Evolutionary conservation across 495 filamentous ascomycete genomes (phyloP).

Genomic region (Talaromyces liani): DNA sequence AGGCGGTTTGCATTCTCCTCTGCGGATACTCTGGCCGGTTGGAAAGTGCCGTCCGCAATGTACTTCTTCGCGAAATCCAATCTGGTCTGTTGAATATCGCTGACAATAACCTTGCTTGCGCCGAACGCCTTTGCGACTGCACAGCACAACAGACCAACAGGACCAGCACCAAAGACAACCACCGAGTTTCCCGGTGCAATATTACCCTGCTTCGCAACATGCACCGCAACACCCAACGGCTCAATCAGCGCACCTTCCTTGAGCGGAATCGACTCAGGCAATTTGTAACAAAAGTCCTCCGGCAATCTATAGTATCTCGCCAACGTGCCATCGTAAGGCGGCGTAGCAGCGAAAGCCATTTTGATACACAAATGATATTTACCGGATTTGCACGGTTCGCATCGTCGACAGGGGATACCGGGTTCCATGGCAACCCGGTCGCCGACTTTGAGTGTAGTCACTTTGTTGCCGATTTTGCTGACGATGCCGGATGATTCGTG

Average conservation of each 20-base stretch:
- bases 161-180: constrained; percentile 48
- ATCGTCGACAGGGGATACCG: constrained; percentile 44
- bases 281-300: constrained; percentile 49
- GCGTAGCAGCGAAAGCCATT: constrained; percentile 47
- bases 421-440: constrained; percentile 49
- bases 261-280: constrained; percentile 36
- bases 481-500: constrained; percentile 83
- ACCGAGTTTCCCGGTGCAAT: constrained; percentile 41
- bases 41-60: constrained; percentile 35
- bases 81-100: constrained; percentile 46
- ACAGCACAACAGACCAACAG: constrained; percentile 47
- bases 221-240: constrained; percentile 48
- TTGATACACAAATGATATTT: constrained; percentile 47
- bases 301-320: constrained; percentile 48
- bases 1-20: constrained; percentile 35
- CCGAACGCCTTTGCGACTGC: constrained; percentile 47
- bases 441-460: constrained; percentile 34
- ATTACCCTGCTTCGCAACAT: constrained; percentile 40
- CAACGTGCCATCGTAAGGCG: constrained; percentile 47
- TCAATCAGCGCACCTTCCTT: constrained; percentile 50
- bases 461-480: constrained; percentile 52
- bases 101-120: constrained; percentile 42
- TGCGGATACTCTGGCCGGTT: constrained; percentile 27
- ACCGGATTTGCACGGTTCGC: constrained; percentile 43
- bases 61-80: constrained; percentile 46